These are phyloP conservation scores for Castanopsis chinensis DNA, from an alignment of 306 rosid species.

Conservation along the genomic window DNA sequence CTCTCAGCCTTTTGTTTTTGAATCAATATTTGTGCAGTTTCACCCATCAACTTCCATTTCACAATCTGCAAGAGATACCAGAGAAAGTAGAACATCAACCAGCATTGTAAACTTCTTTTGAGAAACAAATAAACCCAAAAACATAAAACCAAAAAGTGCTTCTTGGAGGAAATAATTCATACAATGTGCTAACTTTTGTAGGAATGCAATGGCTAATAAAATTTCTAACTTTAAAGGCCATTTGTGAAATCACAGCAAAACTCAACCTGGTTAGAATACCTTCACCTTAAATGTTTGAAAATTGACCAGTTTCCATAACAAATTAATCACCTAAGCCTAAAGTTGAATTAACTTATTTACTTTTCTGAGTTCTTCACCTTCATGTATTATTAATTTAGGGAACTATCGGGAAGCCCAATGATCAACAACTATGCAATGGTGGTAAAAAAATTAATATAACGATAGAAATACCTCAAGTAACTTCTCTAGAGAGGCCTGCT, in stretches of 20 bases:
- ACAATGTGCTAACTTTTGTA: not conserved
- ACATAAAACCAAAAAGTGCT: not conserved
- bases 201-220: not conserved
- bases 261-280: not conserved
- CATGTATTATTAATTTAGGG: not conserved
- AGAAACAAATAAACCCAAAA: not conserved
- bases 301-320: not conserved
- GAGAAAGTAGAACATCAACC: not conserved
- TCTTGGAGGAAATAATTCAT: not conserved
- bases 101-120: not conserved
- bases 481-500: not conserved
- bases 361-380: not conserved
- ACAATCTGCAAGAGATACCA: not conserved
- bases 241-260: not conserved
- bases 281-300: not conserved
- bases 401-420: not conserved
- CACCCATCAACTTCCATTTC: not conserved
- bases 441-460: not conserved
- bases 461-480: slow-evolving; percentile 2
- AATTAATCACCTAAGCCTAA: not conserved
- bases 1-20: not conserved
- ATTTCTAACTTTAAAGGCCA: not conserved
- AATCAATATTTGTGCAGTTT: not conserved
- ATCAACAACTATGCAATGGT: not conserved
- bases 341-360: not conserved